Conservation (phyloP, 2,329 filamentous ascomycete species). For the Ambrosiella cleistominuta region DNA sequence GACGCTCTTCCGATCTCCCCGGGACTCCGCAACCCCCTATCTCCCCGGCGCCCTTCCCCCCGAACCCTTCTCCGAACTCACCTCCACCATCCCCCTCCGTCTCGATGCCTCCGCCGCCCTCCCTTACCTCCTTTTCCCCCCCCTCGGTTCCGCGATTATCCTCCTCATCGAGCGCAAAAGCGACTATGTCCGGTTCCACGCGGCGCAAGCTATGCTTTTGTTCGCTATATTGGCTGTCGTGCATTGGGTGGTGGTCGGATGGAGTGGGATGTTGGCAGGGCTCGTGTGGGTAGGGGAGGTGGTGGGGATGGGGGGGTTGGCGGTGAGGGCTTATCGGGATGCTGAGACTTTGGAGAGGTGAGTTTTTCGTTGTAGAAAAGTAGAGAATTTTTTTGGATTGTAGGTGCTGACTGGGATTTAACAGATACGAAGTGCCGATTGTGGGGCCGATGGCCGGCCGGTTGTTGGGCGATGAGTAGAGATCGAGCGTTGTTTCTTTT, state of each 20-base stretch:
- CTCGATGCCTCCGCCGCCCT: slow-evolving; percentile 81
- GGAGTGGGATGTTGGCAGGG: slow-evolving; percentile 45
- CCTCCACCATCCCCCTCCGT: slow-evolving; percentile 72
- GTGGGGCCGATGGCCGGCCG: slow-evolving; percentile 73
- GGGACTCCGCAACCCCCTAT: slow-evolving; percentile 14
- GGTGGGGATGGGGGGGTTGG: slow-evolving; percentile 58
- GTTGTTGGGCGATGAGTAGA: slow-evolving; percentile 60
- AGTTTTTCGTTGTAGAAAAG: slow-evolving; percentile 16
- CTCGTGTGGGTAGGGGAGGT: slow-evolving; percentile 70
- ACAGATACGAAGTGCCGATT: slow-evolving; percentile 68
- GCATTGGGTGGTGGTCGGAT: slow-evolving; percentile 67
- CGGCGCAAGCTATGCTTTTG: slow-evolving; percentile 78
- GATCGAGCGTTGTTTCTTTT: background rate
- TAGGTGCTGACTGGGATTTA: slow-evolving; percentile 14
- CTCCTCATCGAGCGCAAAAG: slow-evolving; percentile 83
- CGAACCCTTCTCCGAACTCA: slow-evolving; percentile 60
- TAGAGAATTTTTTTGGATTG: background rate
- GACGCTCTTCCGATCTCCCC: no score
- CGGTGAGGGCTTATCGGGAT: slow-evolving; percentile 65
- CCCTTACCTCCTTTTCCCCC: slow-evolving; percentile 73
- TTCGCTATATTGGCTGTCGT: slow-evolving; percentile 61
- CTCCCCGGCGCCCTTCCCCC: slow-evolving; percentile 24
- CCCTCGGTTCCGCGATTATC: slow-evolving; percentile 67
- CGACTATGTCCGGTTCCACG: slow-evolving; percentile 94
- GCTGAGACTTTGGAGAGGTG: slow-evolving; percentile 50